Percentiles rank a stretch among this genome's conserved stretches.
Evolutionary conservation across 345 rosid species (phyloP).

Genomic region (Rhodamnia rubescens): DNA sequence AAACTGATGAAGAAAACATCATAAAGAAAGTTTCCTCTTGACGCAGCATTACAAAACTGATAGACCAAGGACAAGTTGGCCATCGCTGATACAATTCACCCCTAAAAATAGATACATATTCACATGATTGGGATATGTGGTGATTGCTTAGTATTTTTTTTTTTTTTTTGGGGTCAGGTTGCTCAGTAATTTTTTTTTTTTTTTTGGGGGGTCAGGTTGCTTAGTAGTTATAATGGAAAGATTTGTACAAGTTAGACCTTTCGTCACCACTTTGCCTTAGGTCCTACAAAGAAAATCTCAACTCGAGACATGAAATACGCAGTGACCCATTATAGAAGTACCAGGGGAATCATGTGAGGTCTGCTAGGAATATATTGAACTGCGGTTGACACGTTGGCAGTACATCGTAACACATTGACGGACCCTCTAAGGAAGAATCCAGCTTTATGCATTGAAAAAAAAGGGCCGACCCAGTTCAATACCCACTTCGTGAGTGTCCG

Average conservation of each 20-base stretch:
- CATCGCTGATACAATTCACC: not conserved
- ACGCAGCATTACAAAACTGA: not conserved
- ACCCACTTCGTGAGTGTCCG: too few relatives aligned
- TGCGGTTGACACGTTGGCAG: not conserved
- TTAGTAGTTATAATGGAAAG: too few relatives aligned
- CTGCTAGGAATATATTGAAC: not conserved
- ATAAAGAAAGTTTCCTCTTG: not conserved
- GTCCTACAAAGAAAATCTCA: not conserved
- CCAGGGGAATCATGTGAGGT: not conserved
- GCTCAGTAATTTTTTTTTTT: too few relatives aligned
- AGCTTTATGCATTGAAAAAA: not conserved
- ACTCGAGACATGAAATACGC: not conserved
- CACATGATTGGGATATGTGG: not conserved
- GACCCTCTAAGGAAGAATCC: not conserved
- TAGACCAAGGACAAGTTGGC: not conserved
- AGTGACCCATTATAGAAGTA: too few relatives aligned
- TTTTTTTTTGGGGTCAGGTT: too few relatives aligned
- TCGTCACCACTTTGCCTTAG: not conserved
- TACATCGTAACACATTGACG: not conserved
- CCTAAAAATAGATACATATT: not conserved
- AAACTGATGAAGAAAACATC: not conserved
- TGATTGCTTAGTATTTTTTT: not conserved
- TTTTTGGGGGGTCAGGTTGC: too few relatives aligned
- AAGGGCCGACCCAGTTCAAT: too few relatives aligned
- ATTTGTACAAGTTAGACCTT: too few relatives aligned